phyloP scores from a whole-genome alignment of 352 stramenopile species.

The Phytophthora nicotianae region DNA sequence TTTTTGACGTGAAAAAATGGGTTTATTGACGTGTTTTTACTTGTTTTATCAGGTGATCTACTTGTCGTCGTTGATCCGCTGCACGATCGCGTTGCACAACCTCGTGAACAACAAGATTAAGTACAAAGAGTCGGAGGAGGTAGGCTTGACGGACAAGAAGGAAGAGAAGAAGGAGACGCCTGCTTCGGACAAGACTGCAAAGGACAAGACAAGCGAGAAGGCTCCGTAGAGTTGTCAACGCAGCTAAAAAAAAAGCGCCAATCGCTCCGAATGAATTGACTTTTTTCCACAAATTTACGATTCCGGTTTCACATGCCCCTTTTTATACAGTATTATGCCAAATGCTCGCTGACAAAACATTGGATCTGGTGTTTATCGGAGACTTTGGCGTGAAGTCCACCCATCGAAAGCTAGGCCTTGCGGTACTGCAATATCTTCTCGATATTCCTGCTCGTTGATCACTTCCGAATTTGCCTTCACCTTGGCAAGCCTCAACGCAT shows the following conservation, averaged over 20 bases:
- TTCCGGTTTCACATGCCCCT: conserved; percentile 5
- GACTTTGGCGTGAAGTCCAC: conserved; percentile 20
- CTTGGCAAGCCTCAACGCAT: conserved; percentile 1
- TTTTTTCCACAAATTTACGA: conserved; percentile 13
- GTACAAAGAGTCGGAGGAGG: conserved; percentile 91
- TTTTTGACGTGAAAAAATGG: neutral
- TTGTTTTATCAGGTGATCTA: conserved; percentile 91
- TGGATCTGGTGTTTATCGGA: conserved; percentile 13
- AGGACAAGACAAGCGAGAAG: conserved; percentile 56
- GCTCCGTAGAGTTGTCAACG: conserved; percentile 43
- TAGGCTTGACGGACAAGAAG: conserved; percentile 74
- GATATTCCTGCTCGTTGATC: conserved; percentile 23
- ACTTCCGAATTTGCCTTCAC: conserved; percentile 27
- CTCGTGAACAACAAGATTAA: conserved; percentile 99
- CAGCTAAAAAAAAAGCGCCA: conserved; percentile 10
- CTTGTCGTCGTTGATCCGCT: conserved; percentile 96
- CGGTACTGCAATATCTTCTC: neutral
- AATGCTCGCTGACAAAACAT: conserved; percentile 4
- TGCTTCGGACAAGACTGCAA: conserved; percentile 34
- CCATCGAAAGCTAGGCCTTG: conserved; percentile 8
- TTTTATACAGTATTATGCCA: conserved; percentile 13
- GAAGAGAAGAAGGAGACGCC: conserved; percentile 57
- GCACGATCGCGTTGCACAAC: conserved; percentile 98
- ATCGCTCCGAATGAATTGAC: conserved; percentile 30
- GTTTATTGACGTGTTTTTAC: conserved; percentile 7